phyloP scores from a whole-genome alignment of 345 rosid genomes.

The Dipteronia sinensis region DNA sequence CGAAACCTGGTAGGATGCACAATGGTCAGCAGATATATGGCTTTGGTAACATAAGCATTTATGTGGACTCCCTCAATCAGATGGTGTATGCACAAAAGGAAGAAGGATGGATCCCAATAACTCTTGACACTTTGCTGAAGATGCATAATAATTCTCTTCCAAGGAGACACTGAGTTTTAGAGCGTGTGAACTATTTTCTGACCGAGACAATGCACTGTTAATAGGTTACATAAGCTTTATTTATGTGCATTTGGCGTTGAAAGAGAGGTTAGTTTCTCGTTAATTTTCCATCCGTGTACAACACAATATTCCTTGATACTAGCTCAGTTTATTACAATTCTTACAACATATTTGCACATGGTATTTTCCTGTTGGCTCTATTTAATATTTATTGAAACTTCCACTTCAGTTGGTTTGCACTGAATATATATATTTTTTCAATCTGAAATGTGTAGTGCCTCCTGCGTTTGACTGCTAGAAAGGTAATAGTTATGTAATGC shows the following conservation, averaged over 20 bases:
- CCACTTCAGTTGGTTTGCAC: neutral
- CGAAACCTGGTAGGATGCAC: slow-evolving; percentile 77
- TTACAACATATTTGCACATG: neutral
- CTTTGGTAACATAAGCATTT: slow-evolving; percentile 77
- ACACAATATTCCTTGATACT: neutral
- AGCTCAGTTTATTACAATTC: neutral
- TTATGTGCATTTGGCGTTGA: neutral
- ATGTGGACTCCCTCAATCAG: slow-evolving; percentile 69
- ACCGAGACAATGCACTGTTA: neutral
- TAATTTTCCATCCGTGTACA: neutral
- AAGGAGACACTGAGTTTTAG: slow-evolving; percentile 45
- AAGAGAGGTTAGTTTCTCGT: neutral
- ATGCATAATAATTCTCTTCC: slow-evolving; percentile 64
- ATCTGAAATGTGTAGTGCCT: neutral
- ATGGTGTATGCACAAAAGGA: slow-evolving; percentile 70
- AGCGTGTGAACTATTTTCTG: neutral
- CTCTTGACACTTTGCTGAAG: slow-evolving; percentile 72
- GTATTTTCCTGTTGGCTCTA: neutral
- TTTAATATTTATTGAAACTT: neutral
- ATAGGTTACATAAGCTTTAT: neutral
- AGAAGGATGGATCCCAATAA: slow-evolving; percentile 65
- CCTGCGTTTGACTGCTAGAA: neutral
- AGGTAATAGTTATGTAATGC: neutral
- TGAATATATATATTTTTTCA: too few species aligned
- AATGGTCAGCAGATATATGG: slow-evolving; percentile 86